A percentile compares a stretch with the other conserved stretches of the same genome.
These are phyloP conservation scores for Suhomyces bribrorum DNA, from an alignment of 1,139 yeast genomes.

Conservation along the genomic window DNA sequence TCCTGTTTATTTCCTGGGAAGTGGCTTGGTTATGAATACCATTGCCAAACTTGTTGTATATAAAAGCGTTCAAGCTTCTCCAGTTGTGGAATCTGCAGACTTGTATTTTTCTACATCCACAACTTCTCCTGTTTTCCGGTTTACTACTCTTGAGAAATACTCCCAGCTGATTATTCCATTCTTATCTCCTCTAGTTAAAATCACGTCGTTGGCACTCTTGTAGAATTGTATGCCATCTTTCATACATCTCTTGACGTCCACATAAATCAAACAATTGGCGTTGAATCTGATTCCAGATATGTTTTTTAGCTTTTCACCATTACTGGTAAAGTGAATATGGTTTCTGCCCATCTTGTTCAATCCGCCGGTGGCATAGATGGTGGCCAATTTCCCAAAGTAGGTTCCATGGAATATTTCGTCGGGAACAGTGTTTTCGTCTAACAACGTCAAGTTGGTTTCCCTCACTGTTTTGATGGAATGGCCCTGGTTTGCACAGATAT, in stretches of 20 bases:
- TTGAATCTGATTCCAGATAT: slow-evolving; percentile 73
- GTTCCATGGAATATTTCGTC: slow-evolving; percentile 78
- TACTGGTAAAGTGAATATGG: slow-evolving; percentile 77
- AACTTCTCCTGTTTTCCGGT: slow-evolving; percentile 18
- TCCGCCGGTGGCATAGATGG: slow-evolving; percentile 58
- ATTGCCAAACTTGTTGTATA: too few species aligned
- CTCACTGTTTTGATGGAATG: slow-evolving; percentile 62
- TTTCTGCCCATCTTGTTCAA: slow-evolving; percentile 70
- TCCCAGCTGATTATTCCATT: slow-evolving; percentile 52
- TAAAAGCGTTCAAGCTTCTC: too few species aligned
- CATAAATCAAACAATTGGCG: slow-evolving; percentile 60
- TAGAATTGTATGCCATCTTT: slow-evolving; percentile 54
- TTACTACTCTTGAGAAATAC: slow-evolving; percentile 44
- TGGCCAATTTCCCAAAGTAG: slow-evolving; percentile 45
- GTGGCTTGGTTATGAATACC: too few species aligned
- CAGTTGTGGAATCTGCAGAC: neutral
- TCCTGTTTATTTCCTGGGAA: too few species aligned
- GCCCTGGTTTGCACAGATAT: slow-evolving; percentile 89
- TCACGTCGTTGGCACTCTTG: slow-evolving; percentile 72
- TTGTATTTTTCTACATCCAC: slow-evolving; percentile 12
- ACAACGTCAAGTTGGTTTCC: slow-evolving; percentile 44
- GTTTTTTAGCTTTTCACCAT: slow-evolving; percentile 33
- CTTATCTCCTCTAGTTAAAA: slow-evolving; percentile 62
- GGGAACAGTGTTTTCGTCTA: slow-evolving; percentile 26
- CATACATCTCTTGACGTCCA: slow-evolving; percentile 54